Evolutionary conservation across 2,329 filamentous ascomycete genomes (phyloP).

Genomic region (Volutella citrinella): DNA sequence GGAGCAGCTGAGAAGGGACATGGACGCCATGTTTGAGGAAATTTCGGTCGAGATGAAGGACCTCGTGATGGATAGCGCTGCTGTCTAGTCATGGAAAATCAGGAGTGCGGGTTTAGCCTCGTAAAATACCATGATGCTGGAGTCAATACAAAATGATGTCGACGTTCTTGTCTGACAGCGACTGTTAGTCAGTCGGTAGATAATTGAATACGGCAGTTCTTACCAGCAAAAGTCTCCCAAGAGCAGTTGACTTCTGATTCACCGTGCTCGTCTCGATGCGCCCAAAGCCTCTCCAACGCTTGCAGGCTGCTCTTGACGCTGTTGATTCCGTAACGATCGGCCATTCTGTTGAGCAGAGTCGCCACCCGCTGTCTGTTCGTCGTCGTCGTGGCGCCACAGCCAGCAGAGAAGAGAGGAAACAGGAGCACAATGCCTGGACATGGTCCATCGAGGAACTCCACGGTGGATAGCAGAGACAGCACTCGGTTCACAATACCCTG

Average conservation of each 20-base stretch:
- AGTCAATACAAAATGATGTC: slow-evolving; percentile 7
- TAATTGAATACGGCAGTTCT: not conserved
- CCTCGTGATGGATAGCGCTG: not conserved
- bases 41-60: slow-evolving; percentile 7
- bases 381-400: slow-evolving; percentile 1
- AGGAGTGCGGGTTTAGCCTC: too few species aligned
- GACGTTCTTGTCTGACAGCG: not conserved
- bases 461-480: not conserved
- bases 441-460: not conserved
- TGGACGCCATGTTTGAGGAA: slow-evolving; percentile 6
- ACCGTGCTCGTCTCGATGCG: not conserved
- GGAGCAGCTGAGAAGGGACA: slow-evolving; percentile 4
- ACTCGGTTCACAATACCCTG: not conserved
- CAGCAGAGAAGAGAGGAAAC: slow-evolving; percentile 5
- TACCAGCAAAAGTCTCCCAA: slow-evolving; percentile 3
- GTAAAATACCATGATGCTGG: too few species aligned
- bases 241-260: not conserved
- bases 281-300: slow-evolving; percentile 3
- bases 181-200: not conserved
- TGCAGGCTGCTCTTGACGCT: slow-evolving; percentile 2
- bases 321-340: not conserved
- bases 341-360: slow-evolving; percentile 1
- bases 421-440: slow-evolving; percentile 4
- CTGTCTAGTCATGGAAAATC: too few species aligned
- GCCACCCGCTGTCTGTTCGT: not conserved